phyloP scores from a whole-genome alignment of 768 basidiomycete species.

The Rossbeevera mucosa region DNA sequence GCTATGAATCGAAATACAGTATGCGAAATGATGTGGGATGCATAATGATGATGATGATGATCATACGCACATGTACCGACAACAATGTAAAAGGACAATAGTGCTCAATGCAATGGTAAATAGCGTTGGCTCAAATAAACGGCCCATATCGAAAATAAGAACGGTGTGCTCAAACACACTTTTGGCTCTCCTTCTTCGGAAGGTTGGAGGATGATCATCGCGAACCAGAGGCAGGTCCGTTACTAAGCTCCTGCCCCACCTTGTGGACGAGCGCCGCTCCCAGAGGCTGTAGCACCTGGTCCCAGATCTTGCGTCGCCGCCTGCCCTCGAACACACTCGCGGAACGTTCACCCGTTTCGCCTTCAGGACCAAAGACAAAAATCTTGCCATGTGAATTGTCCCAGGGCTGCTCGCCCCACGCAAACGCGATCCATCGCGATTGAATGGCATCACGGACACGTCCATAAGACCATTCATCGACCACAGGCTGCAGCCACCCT shows the following conservation, averaged over 20 bases:
- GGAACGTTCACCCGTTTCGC: constrained; percentile 72
- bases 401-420: constrained; percentile 72
- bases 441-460: constrained; percentile 70
- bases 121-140: neutral
- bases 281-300: constrained; percentile 60
- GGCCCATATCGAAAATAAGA: neutral
- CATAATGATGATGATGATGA: neutral
- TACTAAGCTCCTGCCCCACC: constrained; percentile 66
- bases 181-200: constrained; percentile 1
- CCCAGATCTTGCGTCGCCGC: constrained; percentile 57
- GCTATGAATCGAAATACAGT: neutral
- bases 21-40: neutral
- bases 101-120: constrained; percentile 1
- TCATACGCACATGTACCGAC: neutral
- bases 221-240: constrained; percentile 47
- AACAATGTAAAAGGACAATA: neutral
- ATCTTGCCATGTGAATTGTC: constrained; percentile 50
- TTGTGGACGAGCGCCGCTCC: constrained; percentile 68
- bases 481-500: constrained; percentile 53
- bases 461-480: constrained; percentile 62
- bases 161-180: neutral
- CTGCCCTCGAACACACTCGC: constrained; percentile 61
- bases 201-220: constrained; percentile 12
- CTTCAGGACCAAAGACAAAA: constrained; percentile 79
- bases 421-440: constrained; percentile 70